Conservation (phyloP, 805 yeast genomes). For the Debaryomyces hansenii region DNA sequence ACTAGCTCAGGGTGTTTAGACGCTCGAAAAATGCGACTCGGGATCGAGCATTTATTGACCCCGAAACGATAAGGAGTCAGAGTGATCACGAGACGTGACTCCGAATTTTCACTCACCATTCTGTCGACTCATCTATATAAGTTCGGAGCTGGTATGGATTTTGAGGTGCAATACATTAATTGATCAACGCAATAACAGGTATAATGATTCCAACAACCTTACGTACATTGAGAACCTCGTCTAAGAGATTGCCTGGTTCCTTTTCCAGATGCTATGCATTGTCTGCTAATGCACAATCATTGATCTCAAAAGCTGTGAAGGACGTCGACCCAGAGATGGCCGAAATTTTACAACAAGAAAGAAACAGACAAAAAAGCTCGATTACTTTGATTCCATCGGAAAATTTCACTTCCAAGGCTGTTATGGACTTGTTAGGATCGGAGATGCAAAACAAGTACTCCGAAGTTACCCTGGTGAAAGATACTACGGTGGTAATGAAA, state of each 20-base stretch:
- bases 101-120: not conserved
- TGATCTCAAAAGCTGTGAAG: slow-evolving; percentile 60
- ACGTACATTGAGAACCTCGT: slow-evolving; percentile 24
- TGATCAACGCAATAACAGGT: not conserved
- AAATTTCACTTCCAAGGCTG: slow-evolving; percentile 95
- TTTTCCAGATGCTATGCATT: slow-evolving; percentile 52
- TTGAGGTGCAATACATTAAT: slow-evolving; percentile 1
- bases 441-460: slow-evolving; percentile 99
- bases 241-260: slow-evolving; percentile 11
- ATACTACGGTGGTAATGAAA: slow-evolving; percentile 98
- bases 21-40: not conserved
- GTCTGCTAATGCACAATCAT: slow-evolving; percentile 61
- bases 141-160: not conserved
- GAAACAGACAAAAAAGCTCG: slow-evolving; percentile 88
- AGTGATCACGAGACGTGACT: not conserved
- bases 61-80: not conserved
- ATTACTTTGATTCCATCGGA: slow-evolving; percentile 95
- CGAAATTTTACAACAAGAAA: slow-evolving; percentile 73
- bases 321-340: slow-evolving; percentile 83
- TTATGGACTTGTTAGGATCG: slow-evolving; percentile 93
- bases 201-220: slow-evolving; percentile 30
- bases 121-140: not conserved
- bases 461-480: slow-evolving; percentile 98
- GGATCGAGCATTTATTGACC: not conserved
- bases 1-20: not conserved